phyloP scores from a whole-genome alignment of 805 yeast genomes.

The Candida ponderosae region DNA sequence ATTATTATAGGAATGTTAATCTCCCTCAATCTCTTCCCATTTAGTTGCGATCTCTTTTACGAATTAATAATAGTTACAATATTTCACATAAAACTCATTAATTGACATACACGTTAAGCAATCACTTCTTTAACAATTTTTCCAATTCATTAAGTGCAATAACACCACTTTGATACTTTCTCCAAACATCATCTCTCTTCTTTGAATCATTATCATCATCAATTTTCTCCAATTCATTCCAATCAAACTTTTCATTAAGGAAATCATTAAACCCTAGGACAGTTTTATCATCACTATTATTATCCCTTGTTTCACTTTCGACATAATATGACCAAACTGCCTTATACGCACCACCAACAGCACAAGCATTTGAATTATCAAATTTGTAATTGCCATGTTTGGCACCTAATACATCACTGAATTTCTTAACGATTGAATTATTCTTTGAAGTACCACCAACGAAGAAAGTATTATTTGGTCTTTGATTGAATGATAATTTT shows the following conservation, averaged over 20 bases:
- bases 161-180: constrained; percentile 20
- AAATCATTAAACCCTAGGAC: constrained; percentile 33
- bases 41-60: no score
- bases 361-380: constrained; percentile 85
- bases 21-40: no score
- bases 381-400: constrained; percentile 57
- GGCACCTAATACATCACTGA: constrained; percentile 61
- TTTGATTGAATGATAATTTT: constrained; percentile 19
- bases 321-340: constrained; percentile 62
- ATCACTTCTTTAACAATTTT: constrained; percentile 7
- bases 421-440: constrained; percentile 53
- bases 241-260: constrained; percentile 38
- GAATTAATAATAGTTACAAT: no score
- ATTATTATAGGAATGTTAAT: no score
- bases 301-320: constrained; percentile 15
- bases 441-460: constrained; percentile 89
- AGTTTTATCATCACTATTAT: constrained; percentile 10
- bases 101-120: no score
- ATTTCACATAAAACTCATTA: no score
- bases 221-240: constrained; percentile 22
- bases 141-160: constrained; percentile 23
- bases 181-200: constrained; percentile 21
- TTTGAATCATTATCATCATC: neutral
- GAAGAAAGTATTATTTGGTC: constrained; percentile 64
- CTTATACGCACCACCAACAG: constrained; percentile 83